A percentile compares a stretch with the other conserved stretches of the same genome.
These are phyloP conservation scores for Suhomyces bribrorum DNA, from an alignment of 1,139 yeast genomes.

Conservation along the genomic window DNA sequence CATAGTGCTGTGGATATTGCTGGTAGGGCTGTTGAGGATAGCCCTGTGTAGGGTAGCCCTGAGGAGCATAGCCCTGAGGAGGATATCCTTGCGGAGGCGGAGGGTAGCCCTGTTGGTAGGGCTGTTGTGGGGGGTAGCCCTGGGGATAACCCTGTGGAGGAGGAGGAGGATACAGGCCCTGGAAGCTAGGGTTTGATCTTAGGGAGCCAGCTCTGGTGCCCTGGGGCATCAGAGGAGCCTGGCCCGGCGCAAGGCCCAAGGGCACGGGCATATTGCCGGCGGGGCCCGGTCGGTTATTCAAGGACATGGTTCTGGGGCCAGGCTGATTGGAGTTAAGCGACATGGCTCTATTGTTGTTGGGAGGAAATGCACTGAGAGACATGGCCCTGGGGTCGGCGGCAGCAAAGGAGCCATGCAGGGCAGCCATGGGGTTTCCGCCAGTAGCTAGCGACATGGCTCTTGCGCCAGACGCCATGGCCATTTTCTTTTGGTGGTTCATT, in stretches of 20 bases:
- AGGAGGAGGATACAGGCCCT: slow-evolving; percentile 4
- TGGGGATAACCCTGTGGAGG: slow-evolving; percentile 5
- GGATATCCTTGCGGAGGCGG: slow-evolving; percentile 1
- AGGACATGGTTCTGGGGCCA: slow-evolving; percentile 32
- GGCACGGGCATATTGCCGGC: slow-evolving; percentile 4
- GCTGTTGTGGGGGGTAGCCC: slow-evolving; percentile 3
- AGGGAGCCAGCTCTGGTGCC: slow-evolving; percentile 13
- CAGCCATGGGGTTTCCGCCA: slow-evolving; percentile 37
- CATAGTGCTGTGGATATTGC: slow-evolving; percentile 5
- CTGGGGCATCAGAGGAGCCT: slow-evolving; percentile 9
- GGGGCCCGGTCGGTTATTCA: slow-evolving; percentile 16
- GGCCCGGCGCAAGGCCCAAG: slow-evolving; percentile 7
- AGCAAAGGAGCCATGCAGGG: slow-evolving; percentile 16
- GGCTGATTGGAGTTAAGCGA: slow-evolving; percentile 21
- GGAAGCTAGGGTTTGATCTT: slow-evolving; percentile 6
- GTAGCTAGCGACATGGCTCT: slow-evolving; percentile 46
- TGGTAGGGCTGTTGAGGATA: slow-evolving; percentile 1
- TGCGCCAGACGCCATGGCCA: slow-evolving; percentile 51
- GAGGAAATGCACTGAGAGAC: slow-evolving; percentile 48
- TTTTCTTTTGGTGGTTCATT: slow-evolving; percentile 66
- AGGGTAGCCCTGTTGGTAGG: neutral
- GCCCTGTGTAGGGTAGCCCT: neutral
- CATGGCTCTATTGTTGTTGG: slow-evolving; percentile 22
- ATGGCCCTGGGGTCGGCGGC: slow-evolving; percentile 51
- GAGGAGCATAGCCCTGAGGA: slow-evolving; percentile 1